phyloP scores from a whole-genome alignment of 179 eudicot species.

The Spinacia oleracea region DNA sequence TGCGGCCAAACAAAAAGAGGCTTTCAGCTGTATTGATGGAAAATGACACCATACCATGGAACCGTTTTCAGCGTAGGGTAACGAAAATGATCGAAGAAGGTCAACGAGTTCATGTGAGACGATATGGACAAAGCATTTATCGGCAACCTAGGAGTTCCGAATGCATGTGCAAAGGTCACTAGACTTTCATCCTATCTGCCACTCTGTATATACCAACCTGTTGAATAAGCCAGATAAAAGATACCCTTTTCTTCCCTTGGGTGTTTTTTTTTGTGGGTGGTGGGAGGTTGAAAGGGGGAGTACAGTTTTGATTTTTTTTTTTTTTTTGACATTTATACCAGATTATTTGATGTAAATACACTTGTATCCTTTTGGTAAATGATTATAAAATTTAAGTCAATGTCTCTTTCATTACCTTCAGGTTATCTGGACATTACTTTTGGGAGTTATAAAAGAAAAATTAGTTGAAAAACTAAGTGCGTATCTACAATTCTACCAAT shows the following conservation, averaged over 20 bases:
- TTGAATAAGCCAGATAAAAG: neutral
- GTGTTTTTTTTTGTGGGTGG: neutral
- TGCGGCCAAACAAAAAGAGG: conserved; percentile 85
- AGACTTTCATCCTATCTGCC: conserved; percentile 4
- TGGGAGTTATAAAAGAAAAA: no score
- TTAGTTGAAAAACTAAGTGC: neutral
- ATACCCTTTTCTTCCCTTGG: no score
- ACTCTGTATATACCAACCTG: neutral
- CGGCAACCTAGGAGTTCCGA: conserved; percentile 72
- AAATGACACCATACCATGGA: conserved; percentile 61
- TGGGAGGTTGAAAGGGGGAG: neutral
- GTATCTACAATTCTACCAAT: neutral
- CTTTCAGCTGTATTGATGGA: conserved; percentile 64
- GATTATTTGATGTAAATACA: conserved; percentile 10
- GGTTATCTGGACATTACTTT: neutral
- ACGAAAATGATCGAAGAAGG: conserved; percentile 69
- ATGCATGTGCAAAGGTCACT: conserved; percentile 73
- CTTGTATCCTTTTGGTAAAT: neutral
- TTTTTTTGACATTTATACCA: neutral
- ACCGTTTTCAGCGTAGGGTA: conserved; percentile 54
- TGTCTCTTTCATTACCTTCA: neutral
- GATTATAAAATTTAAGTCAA: neutral
- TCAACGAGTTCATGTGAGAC: conserved; percentile 49
- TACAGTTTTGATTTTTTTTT: conserved; percentile 14
- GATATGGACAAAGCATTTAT: conserved; percentile 71